These are phyloP conservation scores for Plasmopara halstedii DNA, from an alignment of 352 stramenopile genomes.

Conservation along the genomic window DNA sequence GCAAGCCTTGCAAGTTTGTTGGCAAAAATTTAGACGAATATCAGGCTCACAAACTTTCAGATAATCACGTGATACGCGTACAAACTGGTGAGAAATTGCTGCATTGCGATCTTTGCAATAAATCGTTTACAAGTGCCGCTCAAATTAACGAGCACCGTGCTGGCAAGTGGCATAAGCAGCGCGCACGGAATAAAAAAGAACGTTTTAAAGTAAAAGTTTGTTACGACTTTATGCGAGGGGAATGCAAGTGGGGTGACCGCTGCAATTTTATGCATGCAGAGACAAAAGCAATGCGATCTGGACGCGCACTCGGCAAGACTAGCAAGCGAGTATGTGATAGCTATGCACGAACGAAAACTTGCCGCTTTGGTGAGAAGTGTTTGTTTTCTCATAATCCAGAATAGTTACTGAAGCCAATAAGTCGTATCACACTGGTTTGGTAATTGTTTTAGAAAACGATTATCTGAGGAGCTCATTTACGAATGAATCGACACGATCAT, in stretches of 20 bases:
- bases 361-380: conserved; percentile 68
- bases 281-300: conserved; percentile 57
- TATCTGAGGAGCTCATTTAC: conserved; percentile 26
- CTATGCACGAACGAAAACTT: conserved; percentile 36
- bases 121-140: conserved; percentile 67
- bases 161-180: conserved; percentile 82
- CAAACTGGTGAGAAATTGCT: conserved; percentile 26
- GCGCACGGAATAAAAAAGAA: conserved; percentile 53
- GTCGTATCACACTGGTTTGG: too few relatives aligned
- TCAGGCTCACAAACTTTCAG: conserved; percentile 41
- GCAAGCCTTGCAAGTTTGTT: conserved; percentile 72
- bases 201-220: conserved; percentile 65
- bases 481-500: conserved; percentile 33
- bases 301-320: conserved; percentile 42
- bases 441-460: not conserved
- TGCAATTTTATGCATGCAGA: conserved; percentile 69
- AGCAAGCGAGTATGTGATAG: conserved; percentile 47
- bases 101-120: conserved; percentile 57
- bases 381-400: conserved; percentile 50
- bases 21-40: conserved; percentile 66
- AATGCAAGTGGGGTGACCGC: conserved; percentile 53
- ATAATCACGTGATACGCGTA: conserved; percentile 33
- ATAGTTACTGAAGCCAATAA: too few relatives aligned
- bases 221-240: conserved; percentile 79
- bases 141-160: conserved; percentile 70